Conservation (phyloP, 176 grass and related monocot genomes). For the Thalia dealbata region DNA sequence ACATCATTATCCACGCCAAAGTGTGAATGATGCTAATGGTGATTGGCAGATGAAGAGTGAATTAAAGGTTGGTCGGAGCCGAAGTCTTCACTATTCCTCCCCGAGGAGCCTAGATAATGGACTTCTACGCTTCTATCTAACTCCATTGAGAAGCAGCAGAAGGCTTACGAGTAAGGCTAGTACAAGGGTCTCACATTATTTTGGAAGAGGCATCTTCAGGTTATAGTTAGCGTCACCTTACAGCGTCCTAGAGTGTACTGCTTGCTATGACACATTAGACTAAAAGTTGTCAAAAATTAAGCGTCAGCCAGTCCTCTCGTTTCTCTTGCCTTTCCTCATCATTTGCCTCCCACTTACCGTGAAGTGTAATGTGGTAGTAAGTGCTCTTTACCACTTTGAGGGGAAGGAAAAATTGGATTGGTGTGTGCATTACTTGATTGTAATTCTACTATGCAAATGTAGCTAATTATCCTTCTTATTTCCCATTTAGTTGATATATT, state of each 20-base stretch:
- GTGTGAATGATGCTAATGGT: constrained; percentile 31
- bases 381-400: not conserved
- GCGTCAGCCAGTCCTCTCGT: too few relatives aligned
- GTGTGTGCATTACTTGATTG: not conserved
- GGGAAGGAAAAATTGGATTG: not conserved
- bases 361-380: not conserved
- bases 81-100: constrained; percentile 78
- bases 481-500: constrained; percentile 1
- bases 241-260: not conserved
- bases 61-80: constrained; percentile 65
- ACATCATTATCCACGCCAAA: constrained; percentile 17
- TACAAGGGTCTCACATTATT: constrained; percentile 47
- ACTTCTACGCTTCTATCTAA: constrained; percentile 77
- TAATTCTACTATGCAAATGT: not conserved
- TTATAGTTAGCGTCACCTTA: constrained; percentile 40
- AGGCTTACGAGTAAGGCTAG: constrained; percentile 38
- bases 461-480: not conserved
- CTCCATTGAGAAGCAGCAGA: constrained; percentile 73
- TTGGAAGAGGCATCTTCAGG: constrained; percentile 57
- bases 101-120: constrained; percentile 77
- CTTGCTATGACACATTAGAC: not conserved
- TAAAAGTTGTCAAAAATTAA: not conserved
- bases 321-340: not conserved
- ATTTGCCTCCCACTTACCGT: not conserved
- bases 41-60: constrained; percentile 51